These are phyloP conservation scores for Neofusicoccum kwambonambiense DNA, from an alignment of 2,329 filamentous ascomycete species.

Conservation along the genomic window DNA sequence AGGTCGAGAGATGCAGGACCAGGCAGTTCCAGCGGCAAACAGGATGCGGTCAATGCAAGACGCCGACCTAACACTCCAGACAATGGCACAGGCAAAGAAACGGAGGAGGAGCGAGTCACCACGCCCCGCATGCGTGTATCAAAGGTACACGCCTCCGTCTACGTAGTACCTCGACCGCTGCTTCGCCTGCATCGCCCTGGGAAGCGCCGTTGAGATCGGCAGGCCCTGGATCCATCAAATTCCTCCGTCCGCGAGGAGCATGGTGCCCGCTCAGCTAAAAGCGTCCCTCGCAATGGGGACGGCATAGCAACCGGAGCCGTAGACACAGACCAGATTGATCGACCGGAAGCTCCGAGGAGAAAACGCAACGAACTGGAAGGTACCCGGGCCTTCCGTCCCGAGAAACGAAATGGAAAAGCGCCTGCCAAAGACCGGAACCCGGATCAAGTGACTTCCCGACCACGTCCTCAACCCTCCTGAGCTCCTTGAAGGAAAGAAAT, in stretches of 20 bases:
- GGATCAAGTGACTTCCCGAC: slow-evolving; percentile 24
- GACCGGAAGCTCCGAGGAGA: no score
- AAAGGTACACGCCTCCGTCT: no score
- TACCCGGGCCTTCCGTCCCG: no score
- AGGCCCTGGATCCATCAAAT: slow-evolving; percentile 45
- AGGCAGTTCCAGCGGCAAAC: no score
- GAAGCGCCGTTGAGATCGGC: slow-evolving; percentile 40
- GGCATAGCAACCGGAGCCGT: no score
- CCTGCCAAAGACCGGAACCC: no score
- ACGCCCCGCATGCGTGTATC: slow-evolving; percentile 39
- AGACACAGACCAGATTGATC: no score
- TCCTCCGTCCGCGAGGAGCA: slow-evolving; percentile 45
- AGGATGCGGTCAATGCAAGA: no score
- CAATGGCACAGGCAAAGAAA: slow-evolving; percentile 22
- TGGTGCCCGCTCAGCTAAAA: slow-evolving; percentile 39
- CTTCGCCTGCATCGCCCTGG: slow-evolving; percentile 47
- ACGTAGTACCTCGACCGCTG: slow-evolving; percentile 39
- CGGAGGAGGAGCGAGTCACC: slow-evolving; percentile 31
- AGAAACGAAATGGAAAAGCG: no score
- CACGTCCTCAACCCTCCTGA: slow-evolving; percentile 27
- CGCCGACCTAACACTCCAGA: no score
- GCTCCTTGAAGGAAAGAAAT: slow-evolving; percentile 40
- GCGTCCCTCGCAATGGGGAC: slow-evolving; percentile 28
- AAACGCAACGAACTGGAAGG: no score
- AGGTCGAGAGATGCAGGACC: no score